phyloP scores from a whole-genome alignment of 2,329 filamentous ascomycete genomes.

The Seiridium unicorne region DNA sequence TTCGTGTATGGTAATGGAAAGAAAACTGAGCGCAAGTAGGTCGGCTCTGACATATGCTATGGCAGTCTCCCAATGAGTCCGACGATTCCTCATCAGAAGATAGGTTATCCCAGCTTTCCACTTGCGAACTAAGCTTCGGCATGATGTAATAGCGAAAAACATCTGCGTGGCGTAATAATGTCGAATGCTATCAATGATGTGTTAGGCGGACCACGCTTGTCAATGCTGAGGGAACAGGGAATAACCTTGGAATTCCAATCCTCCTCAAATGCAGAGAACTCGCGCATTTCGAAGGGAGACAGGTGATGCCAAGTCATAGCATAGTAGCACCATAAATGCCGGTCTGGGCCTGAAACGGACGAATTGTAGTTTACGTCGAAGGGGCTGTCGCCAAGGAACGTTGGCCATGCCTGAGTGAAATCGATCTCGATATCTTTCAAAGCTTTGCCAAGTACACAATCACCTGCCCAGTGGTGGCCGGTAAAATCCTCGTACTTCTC shows the following conservation, averaged over 20 bases:
- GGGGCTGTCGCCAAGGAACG: slow-evolving; percentile 35
- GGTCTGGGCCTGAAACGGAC: slow-evolving; percentile 34
- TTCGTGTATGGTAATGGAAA: not conserved
- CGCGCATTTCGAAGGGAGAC: slow-evolving; percentile 34
- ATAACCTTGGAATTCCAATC: slow-evolving; percentile 26
- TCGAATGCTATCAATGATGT: slow-evolving; percentile 16
- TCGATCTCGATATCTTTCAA: slow-evolving; percentile 41
- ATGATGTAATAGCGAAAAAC: slow-evolving; percentile 23
- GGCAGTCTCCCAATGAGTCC: slow-evolving; percentile 22
- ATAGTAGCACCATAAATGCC: slow-evolving; percentile 47
- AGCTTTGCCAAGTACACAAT: slow-evolving; percentile 47
- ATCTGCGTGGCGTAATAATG: slow-evolving; percentile 24
- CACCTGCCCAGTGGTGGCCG: slow-evolving; percentile 44
- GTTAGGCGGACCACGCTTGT: not conserved
- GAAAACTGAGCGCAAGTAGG: not conserved
- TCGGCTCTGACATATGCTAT: slow-evolving; percentile 18
- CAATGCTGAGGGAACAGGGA: not conserved
- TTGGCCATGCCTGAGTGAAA: slow-evolving; percentile 45
- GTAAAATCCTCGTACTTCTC: slow-evolving; percentile 44
- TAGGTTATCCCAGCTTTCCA: slow-evolving; percentile 27
- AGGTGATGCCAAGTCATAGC: slow-evolving; percentile 49
- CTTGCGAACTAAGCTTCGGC: slow-evolving; percentile 18
- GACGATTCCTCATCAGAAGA: slow-evolving; percentile 19
- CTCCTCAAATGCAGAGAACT: slow-evolving; percentile 43
- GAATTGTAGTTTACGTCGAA: slow-evolving; percentile 40